phyloP scores from a whole-genome alignment of 768 basidiomycete genomes.

The Arthromyces matolae region DNA sequence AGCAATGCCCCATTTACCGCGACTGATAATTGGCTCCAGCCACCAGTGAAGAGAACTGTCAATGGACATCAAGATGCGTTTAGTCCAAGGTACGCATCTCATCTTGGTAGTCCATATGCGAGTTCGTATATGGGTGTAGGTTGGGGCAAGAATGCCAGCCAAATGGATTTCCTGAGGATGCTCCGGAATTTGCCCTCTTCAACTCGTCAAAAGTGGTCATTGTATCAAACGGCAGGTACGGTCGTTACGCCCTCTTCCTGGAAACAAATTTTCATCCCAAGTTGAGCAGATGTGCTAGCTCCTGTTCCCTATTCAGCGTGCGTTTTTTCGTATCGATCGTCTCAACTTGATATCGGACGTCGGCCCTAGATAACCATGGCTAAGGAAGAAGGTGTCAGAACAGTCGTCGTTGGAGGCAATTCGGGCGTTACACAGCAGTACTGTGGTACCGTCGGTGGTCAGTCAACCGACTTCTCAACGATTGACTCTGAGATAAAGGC shows the following conservation, averaged over 20 bases:
- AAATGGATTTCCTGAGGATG: slow-evolving; percentile 14
- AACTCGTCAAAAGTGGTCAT: slow-evolving; percentile 46
- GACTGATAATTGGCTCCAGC: slow-evolving; percentile 44
- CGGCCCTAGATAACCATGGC: slow-evolving; percentile 52
- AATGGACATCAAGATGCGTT: slow-evolving; percentile 50
- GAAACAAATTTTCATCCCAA: slow-evolving; percentile 1
- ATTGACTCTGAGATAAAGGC: slow-evolving; percentile 60
- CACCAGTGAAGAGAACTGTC: slow-evolving; percentile 36
- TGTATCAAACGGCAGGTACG: slow-evolving; percentile 52
- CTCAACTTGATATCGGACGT: neutral
- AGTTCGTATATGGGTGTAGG: slow-evolving; percentile 20
- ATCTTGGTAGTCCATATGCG: neutral
- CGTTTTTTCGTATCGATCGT: slow-evolving; percentile 12
- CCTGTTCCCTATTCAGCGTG: slow-evolving; percentile 45
- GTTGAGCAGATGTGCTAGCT: slow-evolving; percentile 41
- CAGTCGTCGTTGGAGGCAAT: slow-evolving; percentile 56
- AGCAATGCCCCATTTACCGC: slow-evolving; percentile 40
- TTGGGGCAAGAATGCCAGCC: slow-evolving; percentile 47
- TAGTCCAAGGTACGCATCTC: slow-evolving; percentile 38
- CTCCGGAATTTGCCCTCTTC: slow-evolving; percentile 46
- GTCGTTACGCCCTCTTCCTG: neutral
- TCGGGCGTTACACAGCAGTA: slow-evolving; percentile 47
- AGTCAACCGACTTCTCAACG: slow-evolving; percentile 54
- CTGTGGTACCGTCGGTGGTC: slow-evolving; percentile 61
- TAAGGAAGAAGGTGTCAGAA: slow-evolving; percentile 53